Base-by-base conservation (phyloP, 768 basidiomycete genomes). In the Daedaleopsis sinensis region DNA sequence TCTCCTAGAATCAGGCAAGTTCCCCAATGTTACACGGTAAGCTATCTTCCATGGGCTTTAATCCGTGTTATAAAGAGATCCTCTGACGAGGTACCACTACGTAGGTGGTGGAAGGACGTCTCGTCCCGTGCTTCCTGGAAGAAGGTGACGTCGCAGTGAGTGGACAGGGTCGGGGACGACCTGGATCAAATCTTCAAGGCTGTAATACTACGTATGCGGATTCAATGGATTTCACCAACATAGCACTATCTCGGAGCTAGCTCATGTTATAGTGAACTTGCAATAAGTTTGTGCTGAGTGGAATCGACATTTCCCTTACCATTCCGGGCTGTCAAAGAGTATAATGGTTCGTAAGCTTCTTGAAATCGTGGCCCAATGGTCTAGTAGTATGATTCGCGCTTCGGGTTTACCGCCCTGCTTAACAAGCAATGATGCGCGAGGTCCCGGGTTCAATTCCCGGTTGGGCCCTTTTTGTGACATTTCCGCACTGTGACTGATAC, bases 71-170 rank as follows among this genome's bases (percentile, higher is more conserved):
- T 0, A 43, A 5, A 18, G 36, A 13, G 13, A 13, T 32, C 12
- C 43, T 13, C 56, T 16, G 42, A 44, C 11, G 27, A 32, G 27
- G 27, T 32, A 7, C 27, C 7, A 32, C 27, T n/a, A 32, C 44
- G 24, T 46, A 78, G 82, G 72, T 85, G 84, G 84, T 85, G 78
- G 78, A 76, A 79, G 57, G 81, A 77, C n/a, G 70, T 85, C 47
- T 72, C 74, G 10, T 68, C 77, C 15, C 74, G 83, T 48, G 70
- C 76, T 7, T 73, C 83, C 1, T 86, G 84, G 84, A 63, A 68
- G 56, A 49, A 49, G 47, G 44, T 46, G 15, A 46, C 13, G 27
- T 32, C 27, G 27, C 27, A 32, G 7, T 32, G 27, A 32, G 27
- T 32, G 4, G 27, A 3, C 27, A 32, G 4, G 7, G 27, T 32